phyloP scores from a whole-genome alignment of 305 asterid species.

The Rubia tinctorum region DNA sequence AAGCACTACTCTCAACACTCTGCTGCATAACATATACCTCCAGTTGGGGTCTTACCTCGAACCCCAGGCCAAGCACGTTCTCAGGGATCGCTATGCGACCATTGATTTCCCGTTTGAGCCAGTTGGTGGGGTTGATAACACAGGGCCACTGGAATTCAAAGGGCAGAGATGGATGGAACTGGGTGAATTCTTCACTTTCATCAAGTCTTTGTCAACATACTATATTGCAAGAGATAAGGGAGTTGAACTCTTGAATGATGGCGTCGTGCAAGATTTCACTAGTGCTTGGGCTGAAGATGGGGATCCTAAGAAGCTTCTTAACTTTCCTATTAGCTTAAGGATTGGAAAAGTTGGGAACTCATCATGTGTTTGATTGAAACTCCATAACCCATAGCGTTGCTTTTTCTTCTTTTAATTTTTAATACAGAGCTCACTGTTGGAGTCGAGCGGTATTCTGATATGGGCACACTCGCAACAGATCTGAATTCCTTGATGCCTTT shows the following conservation, averaged over 20 bases:
- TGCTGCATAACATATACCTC: slow-evolving; percentile 15
- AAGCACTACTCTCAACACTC: slow-evolving; percentile 6
- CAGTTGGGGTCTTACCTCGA: slow-evolving; percentile 9
- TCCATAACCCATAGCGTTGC: too few species aligned
- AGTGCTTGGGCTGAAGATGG: slow-evolving; percentile 36
- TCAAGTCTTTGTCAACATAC: slow-evolving; percentile 30
- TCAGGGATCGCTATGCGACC: slow-evolving; percentile 21
- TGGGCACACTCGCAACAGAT: too few species aligned
- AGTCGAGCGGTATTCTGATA: too few species aligned
- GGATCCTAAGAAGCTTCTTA: slow-evolving; percentile 15
- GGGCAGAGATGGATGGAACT: slow-evolving; percentile 27
- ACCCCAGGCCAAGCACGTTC: slow-evolving; percentile 8
- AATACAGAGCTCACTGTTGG: too few species aligned
- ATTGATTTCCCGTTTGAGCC: slow-evolving; percentile 37
- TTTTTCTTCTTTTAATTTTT: too few species aligned
- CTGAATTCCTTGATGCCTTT: too few species aligned
- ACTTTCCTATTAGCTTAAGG: slow-evolving; percentile 29
- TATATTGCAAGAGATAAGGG: slow-evolving; percentile 31
- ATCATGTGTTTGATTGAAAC: too few species aligned
- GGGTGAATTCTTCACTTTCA: slow-evolving; percentile 18
- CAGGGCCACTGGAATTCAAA: slow-evolving; percentile 31
- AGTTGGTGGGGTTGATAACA: slow-evolving; percentile 26
- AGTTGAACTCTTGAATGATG: slow-evolving; percentile 27
- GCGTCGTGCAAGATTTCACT: slow-evolving; percentile 18
- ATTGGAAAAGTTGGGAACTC: slow-evolving; percentile 28